phyloP scores from a whole-genome alignment of 2,329 filamentous ascomycete genomes.

The Calonectria honghensis region DNA sequence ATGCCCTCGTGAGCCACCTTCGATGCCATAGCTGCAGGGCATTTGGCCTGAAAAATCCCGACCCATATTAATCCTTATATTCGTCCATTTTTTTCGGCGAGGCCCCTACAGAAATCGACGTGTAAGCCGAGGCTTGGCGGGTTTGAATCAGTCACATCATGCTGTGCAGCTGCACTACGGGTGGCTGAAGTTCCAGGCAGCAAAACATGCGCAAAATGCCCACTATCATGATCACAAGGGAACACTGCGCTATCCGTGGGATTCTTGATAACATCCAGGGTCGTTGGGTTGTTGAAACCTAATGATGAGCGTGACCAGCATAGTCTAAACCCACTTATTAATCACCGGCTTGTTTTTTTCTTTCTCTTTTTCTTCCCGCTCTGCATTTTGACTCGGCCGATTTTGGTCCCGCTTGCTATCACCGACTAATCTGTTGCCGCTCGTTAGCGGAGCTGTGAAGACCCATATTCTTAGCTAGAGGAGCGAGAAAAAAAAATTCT shows the following conservation, averaged over 20 bases:
- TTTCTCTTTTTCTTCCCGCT: conserved; percentile 39
- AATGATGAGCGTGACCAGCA: conserved; percentile 34
- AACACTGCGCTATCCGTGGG: conserved; percentile 1
- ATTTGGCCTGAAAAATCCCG: conserved; percentile 41
- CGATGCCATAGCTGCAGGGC: conserved; percentile 40
- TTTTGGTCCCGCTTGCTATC: conserved; percentile 26
- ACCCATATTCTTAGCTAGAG: conserved; percentile 12
- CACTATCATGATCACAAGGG: conserved; percentile 20
- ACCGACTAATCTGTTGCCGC: conserved; percentile 12
- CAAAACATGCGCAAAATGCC: neutral
- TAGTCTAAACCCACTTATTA: conserved; percentile 42
- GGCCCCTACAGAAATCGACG: conserved; percentile 9
- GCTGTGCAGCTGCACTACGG: conserved; percentile 23
- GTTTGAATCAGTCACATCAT: conserved; percentile 30
- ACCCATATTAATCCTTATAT: conserved; percentile 19
- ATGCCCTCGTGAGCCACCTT: conserved; percentile 53
- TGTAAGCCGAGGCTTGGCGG: conserved; percentile 19
- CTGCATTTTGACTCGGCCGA: conserved; percentile 45
- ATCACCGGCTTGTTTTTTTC: conserved; percentile 32
- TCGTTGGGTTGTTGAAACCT: conserved; percentile 31
- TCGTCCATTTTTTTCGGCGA: neutral
- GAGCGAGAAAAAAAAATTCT: conserved; percentile 22
- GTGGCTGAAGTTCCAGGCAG: conserved; percentile 16
- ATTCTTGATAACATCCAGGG: conserved; percentile 4
- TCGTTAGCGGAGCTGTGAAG: conserved; percentile 8